Base-by-base conservation (phyloP, 2,329 filamentous ascomycete species). In the Thielaviopsis euricoi region DNA sequence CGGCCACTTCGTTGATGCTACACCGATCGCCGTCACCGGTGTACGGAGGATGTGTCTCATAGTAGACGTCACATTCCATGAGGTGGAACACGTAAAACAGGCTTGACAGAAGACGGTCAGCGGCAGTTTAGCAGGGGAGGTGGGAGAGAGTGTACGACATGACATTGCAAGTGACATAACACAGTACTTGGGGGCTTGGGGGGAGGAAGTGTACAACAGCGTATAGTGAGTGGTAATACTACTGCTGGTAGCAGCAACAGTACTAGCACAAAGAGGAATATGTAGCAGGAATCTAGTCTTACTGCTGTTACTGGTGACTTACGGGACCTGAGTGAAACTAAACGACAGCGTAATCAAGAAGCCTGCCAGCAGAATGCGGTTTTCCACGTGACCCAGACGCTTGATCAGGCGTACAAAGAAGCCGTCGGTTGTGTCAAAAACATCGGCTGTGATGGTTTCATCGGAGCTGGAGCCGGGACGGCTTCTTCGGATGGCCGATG, bases 61-160 rank as follows among this genome's bases (percentile, higher is more conserved):
- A 88, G 66, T 81, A 88, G 55, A 78, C 76, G 57, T 87, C 81
- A 68, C 85, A 88, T 54, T 80, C 81, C 83, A 87, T 87, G 1
- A 85, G 66, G 59, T 82, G 81, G 63, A 87, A 86, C 23, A 83
- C 81, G 67, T 84, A 85, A 52, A 85, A 70, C 4, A 77, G 68
- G 3, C 74, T 73, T 23, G 23, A 29, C 6, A 9, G 29, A 33
- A 77, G 68, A 3, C 74, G 72, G 23, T 48, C n/a, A 48, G 43
- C n/a, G 12, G 10, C 15, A 15, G 21, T 37, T 26, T 15, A 10
- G 26, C 26, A 25, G 56, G n/a, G n/a, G n/a, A n/a, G n/a, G n/a
- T n/a, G n/a, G n/a, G n/a, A n/a, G n/a, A n/a, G n/a, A n/a, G n/a
- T n/a, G n/a, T n/a, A n/a, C n/a, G n/a, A n/a, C n/a, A n/a, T n/a